A percentile compares a stretch with the other conserved stretches of the same genome.
phyloP scores from a whole-genome alignment of 2,329 filamentous ascomycete species.

The Ceratocystis cacaofunesta region DNA sequence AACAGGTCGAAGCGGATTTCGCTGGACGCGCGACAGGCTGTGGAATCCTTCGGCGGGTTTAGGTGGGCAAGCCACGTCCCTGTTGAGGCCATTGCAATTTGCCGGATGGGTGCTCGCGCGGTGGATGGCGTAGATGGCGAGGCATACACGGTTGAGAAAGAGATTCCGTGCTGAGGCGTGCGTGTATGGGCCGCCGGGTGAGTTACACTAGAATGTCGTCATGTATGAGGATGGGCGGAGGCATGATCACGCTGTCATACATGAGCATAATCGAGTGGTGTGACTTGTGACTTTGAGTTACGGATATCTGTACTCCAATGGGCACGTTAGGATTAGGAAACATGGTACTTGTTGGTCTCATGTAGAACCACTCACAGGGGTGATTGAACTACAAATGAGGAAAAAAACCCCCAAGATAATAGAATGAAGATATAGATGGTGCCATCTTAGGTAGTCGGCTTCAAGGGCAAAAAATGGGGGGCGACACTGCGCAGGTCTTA shows the following conservation, averaged over 20 bases:
- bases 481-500: too few species aligned
- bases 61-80: slow-evolving; percentile 55
- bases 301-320: neutral
- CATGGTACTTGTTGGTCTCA: neutral
- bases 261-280: neutral
- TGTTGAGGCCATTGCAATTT: slow-evolving; percentile 62
- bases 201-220: neutral
- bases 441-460: too few species aligned
- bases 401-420: neutral
- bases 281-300: neutral
- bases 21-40: slow-evolving; percentile 40
- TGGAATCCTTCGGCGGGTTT: slow-evolving; percentile 47
- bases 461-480: too few species aligned
- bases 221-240: neutral
- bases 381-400: neutral
- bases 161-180: slow-evolving; percentile 26
- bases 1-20: slow-evolving; percentile 27
- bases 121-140: slow-evolving; percentile 37
- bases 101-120: slow-evolving; percentile 73
- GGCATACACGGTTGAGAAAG: slow-evolving; percentile 39
- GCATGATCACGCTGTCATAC: neutral
- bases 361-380: neutral
- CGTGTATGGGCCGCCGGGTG: slow-evolving; percentile 18
- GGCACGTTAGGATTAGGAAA: neutral
- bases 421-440: too few species aligned